Evolutionary conservation across 345 rosid species (phyloP).

Genomic region (Geranium brycei): DNA sequence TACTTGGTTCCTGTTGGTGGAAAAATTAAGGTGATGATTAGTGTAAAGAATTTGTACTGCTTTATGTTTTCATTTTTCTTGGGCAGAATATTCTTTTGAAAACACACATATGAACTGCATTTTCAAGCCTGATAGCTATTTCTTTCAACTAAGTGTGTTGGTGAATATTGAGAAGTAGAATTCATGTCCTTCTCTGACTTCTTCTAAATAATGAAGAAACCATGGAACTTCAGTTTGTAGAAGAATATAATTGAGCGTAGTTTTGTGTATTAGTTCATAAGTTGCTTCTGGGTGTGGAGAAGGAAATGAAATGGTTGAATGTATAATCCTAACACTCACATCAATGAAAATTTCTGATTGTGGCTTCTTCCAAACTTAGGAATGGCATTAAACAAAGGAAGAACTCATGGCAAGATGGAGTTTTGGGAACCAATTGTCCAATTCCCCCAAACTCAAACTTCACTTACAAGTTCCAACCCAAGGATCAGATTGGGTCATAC

Average conservation of each 20-base stretch:
- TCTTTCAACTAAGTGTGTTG: no score
- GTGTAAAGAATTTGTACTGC: no score
- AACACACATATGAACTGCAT: no score
- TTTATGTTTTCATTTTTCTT: no score
- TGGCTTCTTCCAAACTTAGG: constrained; percentile 20
- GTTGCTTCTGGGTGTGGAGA: not conserved
- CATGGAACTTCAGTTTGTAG: not conserved
- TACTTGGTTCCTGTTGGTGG: not conserved
- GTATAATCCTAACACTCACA: not conserved
- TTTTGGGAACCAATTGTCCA: constrained; percentile 75
- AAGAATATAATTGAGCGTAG: not conserved
- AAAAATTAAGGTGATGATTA: no score
- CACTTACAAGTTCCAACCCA: constrained; percentile 72
- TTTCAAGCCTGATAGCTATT: no score
- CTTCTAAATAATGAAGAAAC: no score
- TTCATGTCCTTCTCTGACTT: no score
- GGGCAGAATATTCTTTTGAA: not conserved
- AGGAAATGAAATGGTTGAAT: not conserved
- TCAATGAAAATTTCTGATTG: not conserved
- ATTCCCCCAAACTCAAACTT: constrained; percentile 68
- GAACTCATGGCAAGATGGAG: constrained; percentile 89
- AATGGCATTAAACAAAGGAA: constrained; percentile 84
- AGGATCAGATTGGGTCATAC: constrained; percentile 84
- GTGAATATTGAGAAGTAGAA: no score
- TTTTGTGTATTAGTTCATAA: not conserved